phyloP scores from a whole-genome alignment of 2,329 filamentous ascomycete genomes.

The Hypomyces perniciosus region DNA sequence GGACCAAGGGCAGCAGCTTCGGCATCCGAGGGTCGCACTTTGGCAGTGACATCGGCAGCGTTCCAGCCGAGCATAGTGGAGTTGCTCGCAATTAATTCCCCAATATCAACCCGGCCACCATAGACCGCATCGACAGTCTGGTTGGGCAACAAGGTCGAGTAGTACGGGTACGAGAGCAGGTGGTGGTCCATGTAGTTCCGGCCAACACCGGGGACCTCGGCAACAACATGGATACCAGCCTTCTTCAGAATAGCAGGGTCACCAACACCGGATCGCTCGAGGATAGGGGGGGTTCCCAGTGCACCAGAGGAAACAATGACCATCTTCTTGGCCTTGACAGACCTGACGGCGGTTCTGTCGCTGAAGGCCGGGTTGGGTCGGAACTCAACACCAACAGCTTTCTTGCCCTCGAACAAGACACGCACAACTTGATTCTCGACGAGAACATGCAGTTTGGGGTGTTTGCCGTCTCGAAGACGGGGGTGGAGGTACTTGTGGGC shows the following conservation, averaged over 20 bases:
- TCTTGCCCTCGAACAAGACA: slow-evolving; percentile 48
- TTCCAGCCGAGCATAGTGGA: slow-evolving; percentile 48
- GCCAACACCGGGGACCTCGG: slow-evolving; percentile 45
- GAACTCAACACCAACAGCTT: slow-evolving; percentile 52
- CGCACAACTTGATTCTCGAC: slow-evolving; percentile 33
- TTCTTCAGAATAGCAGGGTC: slow-evolving; percentile 35
- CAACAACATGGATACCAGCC: slow-evolving; percentile 41
- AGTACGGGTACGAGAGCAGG: slow-evolving; percentile 47
- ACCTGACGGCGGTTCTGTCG: slow-evolving; percentile 21
- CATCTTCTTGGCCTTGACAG: slow-evolving; percentile 46
- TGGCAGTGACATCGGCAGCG: slow-evolving; percentile 44
- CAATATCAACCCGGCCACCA: slow-evolving; percentile 40
- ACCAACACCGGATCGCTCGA: slow-evolving; percentile 55
- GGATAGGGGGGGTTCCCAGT: slow-evolving; percentile 43
- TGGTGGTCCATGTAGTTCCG: slow-evolving; percentile 37
- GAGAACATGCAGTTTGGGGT: slow-evolving; percentile 27
- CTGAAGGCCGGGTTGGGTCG: slow-evolving; percentile 40
- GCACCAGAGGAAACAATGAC: slow-evolving; percentile 45
- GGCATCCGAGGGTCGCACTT: slow-evolving; percentile 43
- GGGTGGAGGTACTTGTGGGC: slow-evolving; percentile 26
- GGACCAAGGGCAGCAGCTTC: slow-evolving; percentile 45
- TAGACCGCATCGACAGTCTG: slow-evolving; percentile 39
- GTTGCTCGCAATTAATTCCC: slow-evolving; percentile 37
- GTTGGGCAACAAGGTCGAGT: slow-evolving; percentile 13
- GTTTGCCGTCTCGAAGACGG: slow-evolving; percentile 20